Percentiles rank a stretch among this genome's conserved stretches.
Conservation (phyloP, 495 filamentous ascomycete species). For the Penicillium malachiteum region DNA sequence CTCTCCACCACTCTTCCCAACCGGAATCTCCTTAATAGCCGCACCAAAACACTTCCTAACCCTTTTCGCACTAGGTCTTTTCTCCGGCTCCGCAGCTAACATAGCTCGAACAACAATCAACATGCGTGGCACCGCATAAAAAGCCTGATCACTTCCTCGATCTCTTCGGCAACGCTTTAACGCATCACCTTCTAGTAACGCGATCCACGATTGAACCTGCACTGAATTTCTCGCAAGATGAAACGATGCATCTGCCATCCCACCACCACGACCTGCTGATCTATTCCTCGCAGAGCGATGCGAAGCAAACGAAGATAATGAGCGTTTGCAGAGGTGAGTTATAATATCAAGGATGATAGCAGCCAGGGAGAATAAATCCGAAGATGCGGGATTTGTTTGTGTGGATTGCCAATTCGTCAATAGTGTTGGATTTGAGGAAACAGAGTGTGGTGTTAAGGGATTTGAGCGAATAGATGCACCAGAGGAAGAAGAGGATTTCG, state of each 20-base stretch:
- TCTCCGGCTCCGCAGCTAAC: slow-evolving; percentile 38
- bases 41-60: slow-evolving; percentile 26
- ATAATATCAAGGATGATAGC: slow-evolving; percentile 66
- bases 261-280: slow-evolving; percentile 63
- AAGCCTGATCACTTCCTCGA: slow-evolving; percentile 46
- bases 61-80: slow-evolving; percentile 36
- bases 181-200: slow-evolving; percentile 63
- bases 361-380: slow-evolving; percentile 47
- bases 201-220: slow-evolving; percentile 79
- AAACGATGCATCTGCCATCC: slow-evolving; percentile 76
- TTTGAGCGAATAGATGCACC: slow-evolving; percentile 6
- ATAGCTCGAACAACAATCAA: slow-evolving; percentile 45
- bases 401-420: slow-evolving; percentile 47
- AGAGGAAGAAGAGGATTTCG: slow-evolving; percentile 21
- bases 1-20: background rate
- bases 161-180: slow-evolving; percentile 45
- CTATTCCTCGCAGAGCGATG: slow-evolving; percentile 73
- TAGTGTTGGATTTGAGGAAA: slow-evolving; percentile 21
- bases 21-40: slow-evolving; percentile 16
- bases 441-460: slow-evolving; percentile 6
- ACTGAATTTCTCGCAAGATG: slow-evolving; percentile 67
- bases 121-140: slow-evolving; percentile 41
- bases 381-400: slow-evolving; percentile 30
- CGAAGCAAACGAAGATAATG: slow-evolving; percentile 64
- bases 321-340: slow-evolving; percentile 74